Evolutionary conservation across 2,329 filamentous ascomycete species (phyloP), one percentile per base, ranked within the genome.

Genomic region (Thielaviopsis populi): DNA sequence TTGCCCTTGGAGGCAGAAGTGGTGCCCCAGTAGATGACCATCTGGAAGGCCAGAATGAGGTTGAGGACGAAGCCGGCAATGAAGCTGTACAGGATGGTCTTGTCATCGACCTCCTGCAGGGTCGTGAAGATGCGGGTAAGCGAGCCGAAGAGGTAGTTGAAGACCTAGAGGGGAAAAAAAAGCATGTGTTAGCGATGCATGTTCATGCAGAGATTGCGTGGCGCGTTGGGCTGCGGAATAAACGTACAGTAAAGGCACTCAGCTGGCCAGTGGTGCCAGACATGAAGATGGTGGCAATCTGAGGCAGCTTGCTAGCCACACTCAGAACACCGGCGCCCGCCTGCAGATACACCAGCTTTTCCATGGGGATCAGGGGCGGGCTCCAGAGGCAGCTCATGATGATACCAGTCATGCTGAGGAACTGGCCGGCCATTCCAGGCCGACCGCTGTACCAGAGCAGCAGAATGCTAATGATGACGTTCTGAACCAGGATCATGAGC

Each of bases 121-220:
- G 95, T 99, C 40, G 94, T 99, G 76, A 96, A 99, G 77, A 99
- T 95, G 72, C 94, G 88, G 30, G 90, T 89, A 65, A 97, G 83
- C 53, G 91, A 96, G 46, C 95, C 94, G 69, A 86, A 80, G 70
- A 99, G 89, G 76, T 96, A 99, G 80, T 96, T 97, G 82, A 99
- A 96, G 69, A 99, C 91, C 91, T 96, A 70, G 70, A 19, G 46
- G 22, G 27, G 10, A 30, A 59, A n/a, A 40, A 11, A 30, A 59
- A n/a, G 33, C 33, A 56, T 7, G 13, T 59, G 43, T 59, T 66
- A 46, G 37, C 46, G 40, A 63, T n/a, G n/a, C n/a, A 19, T 11
- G 37, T 42, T 53, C 10, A n/a, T 30, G 58, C 37, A 50, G 43
- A 11, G 11, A n/a, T n/a, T n/a, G 43, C 27, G 22, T 24, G 40